phyloP scores from a whole-genome alignment of 495 filamentous ascomycete genomes.

The Neurospora terricola region DNA sequence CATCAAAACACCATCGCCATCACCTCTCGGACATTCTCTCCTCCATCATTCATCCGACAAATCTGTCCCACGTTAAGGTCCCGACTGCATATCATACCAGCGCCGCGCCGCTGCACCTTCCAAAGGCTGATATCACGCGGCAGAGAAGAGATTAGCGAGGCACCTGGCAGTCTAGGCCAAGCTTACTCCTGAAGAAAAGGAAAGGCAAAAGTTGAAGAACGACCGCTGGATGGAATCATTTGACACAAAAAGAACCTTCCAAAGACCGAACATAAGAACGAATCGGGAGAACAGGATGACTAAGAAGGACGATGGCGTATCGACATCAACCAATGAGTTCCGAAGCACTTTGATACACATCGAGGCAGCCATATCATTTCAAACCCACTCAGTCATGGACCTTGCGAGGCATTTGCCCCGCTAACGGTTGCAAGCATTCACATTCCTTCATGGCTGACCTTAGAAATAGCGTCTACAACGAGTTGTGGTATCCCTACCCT shows the following conservation, averaged over 20 bases:
- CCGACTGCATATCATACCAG: background rate
- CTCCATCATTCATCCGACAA: background rate
- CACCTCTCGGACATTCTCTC: background rate
- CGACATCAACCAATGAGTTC: background rate
- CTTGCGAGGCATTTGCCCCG: background rate
- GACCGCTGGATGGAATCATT: no score
- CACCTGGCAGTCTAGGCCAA: background rate
- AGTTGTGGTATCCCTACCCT: background rate
- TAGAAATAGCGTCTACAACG: background rate
- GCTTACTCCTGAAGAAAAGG: background rate
- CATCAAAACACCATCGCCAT: background rate
- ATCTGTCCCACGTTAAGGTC: background rate
- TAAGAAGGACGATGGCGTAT: background rate
- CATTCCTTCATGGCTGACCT: background rate
- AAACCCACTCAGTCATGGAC: background rate
- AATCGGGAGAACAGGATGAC: background rate
- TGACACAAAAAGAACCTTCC: no score
- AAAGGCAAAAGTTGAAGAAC: no score
- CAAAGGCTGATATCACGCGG: background rate
- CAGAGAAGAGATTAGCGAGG: background rate
- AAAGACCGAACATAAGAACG: no score
- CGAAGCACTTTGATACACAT: background rate
- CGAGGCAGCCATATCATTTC: background rate
- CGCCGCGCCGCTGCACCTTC: background rate
- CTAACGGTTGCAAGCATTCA: background rate